Evolutionary conservation across 805 yeast genomes (phyloP).

Genomic region (Saccharomycopsis sp.): DNA sequence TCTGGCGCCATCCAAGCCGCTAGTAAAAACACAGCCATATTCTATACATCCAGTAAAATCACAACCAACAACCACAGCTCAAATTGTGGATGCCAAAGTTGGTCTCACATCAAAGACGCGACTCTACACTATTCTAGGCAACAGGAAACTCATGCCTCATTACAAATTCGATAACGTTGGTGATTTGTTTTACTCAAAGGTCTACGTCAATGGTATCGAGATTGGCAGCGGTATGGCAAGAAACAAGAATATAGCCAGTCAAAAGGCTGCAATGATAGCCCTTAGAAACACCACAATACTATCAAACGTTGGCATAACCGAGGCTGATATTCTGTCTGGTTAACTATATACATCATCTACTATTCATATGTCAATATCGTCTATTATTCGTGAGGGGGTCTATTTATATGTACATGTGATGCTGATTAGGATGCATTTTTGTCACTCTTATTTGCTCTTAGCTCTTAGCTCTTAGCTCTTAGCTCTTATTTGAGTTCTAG

Average conservation of each 20-base stretch:
- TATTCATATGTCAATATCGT: background rate
- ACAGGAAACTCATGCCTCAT: constrained; percentile 1
- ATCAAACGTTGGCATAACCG: background rate
- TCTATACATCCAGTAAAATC: too few relatives aligned
- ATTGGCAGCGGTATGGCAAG: constrained; percentile 6
- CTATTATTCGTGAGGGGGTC: background rate
- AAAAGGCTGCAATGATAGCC: constrained; percentile 13
- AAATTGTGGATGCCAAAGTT: background rate
- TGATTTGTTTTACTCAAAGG: background rate
- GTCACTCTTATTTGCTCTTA: constrained; percentile 1
- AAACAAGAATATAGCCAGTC: constrained; percentile 11
- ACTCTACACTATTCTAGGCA: constrained; percentile 5
- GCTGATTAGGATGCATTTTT: background rate
- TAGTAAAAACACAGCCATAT: too few relatives aligned
- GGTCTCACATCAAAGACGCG: constrained; percentile 1
- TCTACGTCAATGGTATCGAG: background rate
- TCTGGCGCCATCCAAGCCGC: background rate
- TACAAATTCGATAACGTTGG: background rate
- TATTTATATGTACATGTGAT: background rate
- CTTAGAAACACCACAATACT: background rate
- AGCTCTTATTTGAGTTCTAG: constrained; percentile 1
- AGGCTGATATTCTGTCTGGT: background rate
- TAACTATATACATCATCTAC: background rate
- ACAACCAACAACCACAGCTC: background rate
- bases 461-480: too few relatives aligned